Conservation (phyloP, 108 stramenopile species). For the Parietichytrium sp. region DNA sequence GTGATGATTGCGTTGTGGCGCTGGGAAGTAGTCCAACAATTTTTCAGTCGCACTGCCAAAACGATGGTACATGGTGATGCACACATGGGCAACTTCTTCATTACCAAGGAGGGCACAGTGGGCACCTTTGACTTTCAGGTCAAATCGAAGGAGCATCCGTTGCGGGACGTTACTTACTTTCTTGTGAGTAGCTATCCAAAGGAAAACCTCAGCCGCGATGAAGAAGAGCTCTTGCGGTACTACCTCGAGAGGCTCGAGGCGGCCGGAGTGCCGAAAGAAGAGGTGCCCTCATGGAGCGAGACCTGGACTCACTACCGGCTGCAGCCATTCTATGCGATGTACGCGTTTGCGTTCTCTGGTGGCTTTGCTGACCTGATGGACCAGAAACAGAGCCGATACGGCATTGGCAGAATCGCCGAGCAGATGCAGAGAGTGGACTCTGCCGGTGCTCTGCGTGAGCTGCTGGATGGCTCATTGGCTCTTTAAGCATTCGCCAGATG, state of each 20-base stretch:
- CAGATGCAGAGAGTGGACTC: neutral
- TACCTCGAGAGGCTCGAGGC: neutral
- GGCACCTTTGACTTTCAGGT: conserved; percentile 1
- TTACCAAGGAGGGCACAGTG: neutral
- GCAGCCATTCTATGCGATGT: neutral
- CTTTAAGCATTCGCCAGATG: too few species aligned
- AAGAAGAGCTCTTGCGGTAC: neutral
- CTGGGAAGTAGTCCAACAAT: neutral
- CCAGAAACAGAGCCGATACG: neutral
- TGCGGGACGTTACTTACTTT: neutral
- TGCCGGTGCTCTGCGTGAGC: neutral
- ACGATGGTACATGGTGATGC: neutral
- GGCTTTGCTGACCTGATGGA: neutral
- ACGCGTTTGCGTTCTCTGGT: neutral
- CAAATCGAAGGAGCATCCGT: neutral
- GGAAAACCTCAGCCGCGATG: neutral
- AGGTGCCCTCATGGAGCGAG: neutral
- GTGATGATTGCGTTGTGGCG: neutral
- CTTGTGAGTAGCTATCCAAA: neutral
- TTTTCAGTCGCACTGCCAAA: neutral
- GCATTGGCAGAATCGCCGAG: neutral
- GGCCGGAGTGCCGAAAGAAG: neutral
- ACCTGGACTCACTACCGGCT: neutral
- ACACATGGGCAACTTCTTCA: neutral
- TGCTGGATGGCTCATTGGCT: neutral